phyloP scores from a whole-genome alignment of 768 basidiomycete species.

The Mycena floridula region DNA sequence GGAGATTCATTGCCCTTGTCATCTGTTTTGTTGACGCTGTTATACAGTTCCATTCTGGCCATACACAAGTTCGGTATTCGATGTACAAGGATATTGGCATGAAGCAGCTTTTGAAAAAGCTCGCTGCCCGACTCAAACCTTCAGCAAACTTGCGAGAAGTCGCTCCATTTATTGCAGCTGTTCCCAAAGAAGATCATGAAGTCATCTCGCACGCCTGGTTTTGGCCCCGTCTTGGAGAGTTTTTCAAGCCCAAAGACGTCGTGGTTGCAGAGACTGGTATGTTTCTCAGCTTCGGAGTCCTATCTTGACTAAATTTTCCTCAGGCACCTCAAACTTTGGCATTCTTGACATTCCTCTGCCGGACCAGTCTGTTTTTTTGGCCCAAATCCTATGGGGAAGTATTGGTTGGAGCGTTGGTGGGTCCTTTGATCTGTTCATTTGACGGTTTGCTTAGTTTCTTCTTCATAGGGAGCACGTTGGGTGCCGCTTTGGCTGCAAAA shows the following conservation, averaged over 20 bases:
- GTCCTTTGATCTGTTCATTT: constrained; percentile 6
- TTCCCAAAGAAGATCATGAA: constrained; percentile 45
- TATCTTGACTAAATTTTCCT: too few species aligned
- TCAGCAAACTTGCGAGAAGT: constrained; percentile 29
- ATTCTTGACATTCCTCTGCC: constrained; percentile 79
- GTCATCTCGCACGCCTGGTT: constrained; percentile 74
- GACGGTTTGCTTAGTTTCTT: background rate
- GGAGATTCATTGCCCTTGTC: background rate
- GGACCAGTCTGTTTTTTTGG: constrained; percentile 54
- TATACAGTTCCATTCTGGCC: constrained; percentile 66
- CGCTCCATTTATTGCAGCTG: constrained; percentile 33
- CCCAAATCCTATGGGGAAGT: constrained; percentile 85
- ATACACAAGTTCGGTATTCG: constrained; percentile 61
- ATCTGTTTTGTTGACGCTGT: background rate
- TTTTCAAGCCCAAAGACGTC: constrained; percentile 69
- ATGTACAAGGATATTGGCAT: constrained; percentile 63
- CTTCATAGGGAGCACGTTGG: constrained; percentile 51
- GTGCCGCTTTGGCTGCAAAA: constrained; percentile 73
- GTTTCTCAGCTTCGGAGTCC: constrained; percentile 1
- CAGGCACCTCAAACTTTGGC: constrained; percentile 79
- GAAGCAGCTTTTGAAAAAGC: constrained; percentile 70
- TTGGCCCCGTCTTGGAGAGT: constrained; percentile 73
- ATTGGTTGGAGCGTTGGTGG: constrained; percentile 86
- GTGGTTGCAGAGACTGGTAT: constrained; percentile 84
- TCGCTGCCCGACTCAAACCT: constrained; percentile 47